Evolutionary conservation across 148 eudicot species (phyloP).

Genomic region (Bassia scoparia): DNA sequence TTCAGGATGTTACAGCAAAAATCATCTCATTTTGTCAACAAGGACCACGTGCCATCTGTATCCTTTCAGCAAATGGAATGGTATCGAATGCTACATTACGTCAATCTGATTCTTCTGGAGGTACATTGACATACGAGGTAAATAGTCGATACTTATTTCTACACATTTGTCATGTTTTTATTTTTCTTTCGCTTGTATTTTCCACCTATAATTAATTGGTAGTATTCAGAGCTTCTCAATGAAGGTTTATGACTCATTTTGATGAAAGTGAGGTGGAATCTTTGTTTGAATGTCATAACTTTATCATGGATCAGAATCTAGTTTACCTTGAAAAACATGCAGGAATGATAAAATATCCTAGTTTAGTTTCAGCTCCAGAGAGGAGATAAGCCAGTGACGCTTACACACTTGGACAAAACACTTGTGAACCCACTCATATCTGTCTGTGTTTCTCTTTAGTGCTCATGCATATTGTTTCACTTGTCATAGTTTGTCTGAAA

Average conservation of each 20-base stretch:
- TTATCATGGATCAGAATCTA: neutral
- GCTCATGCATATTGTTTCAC: too few relatives aligned
- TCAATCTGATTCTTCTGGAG: conserved; percentile 48
- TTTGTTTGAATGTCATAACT: neutral
- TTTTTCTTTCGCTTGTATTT: too few relatives aligned
- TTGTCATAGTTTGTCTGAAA: too few relatives aligned
- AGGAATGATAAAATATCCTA: neutral
- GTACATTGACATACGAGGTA: conserved; percentile 57
- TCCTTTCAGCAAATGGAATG: conserved; percentile 49
- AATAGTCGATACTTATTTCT: conserved; percentile 23
- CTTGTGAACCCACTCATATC: too few relatives aligned
- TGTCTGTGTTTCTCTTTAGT: too few relatives aligned
- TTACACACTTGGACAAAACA: neutral
- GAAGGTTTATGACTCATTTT: neutral
- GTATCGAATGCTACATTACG: conserved; percentile 52
- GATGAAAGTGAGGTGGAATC: neutral
- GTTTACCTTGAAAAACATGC: neutral
- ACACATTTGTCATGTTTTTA: neutral
- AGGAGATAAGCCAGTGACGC: neutral
- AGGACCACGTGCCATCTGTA: conserved; percentile 55
- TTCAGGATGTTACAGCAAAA: conserved; percentile 50
- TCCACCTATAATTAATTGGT: neutral
- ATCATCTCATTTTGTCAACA: conserved; percentile 48
- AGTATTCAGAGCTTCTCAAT: neutral
- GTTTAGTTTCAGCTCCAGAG: neutral